Base-by-base conservation (phyloP, 192 early-diverging fungal genomes). In the Haplosporangium gracile region DNA sequence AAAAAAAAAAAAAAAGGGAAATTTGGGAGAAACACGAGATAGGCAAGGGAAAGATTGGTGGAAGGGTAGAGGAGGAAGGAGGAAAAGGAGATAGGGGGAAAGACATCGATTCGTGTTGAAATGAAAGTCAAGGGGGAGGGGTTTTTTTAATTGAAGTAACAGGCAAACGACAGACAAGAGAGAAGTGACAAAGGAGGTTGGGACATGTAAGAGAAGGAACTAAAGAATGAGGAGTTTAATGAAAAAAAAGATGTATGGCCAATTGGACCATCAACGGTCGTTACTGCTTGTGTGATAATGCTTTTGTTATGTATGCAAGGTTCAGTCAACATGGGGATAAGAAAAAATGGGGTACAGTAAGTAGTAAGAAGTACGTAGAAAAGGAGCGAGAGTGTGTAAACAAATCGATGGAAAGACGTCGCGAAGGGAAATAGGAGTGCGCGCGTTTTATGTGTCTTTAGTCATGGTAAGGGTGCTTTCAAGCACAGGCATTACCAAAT, bases 221-320 rank as follows among this genome's bases (percentile, higher is more conserved):
- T 51, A 51, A 49, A 60, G 60, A 32, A 65, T 32, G 60, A 65
- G 9, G 11, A 6, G 29, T 15, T 8, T 32, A 29, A 65, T 32
- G 8, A 7, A 63, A 65, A 10, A 29, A 4, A 4, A 32, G 26
- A 15, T 13, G 7, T 11, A 65, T 32, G 60, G 60, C 11, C 60
- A 32, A 29, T 65, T 65, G 60, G 60, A 65, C 60, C 60, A 65
- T 65, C 60, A 65, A 65, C 60, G 60, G 60, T 65, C 60, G 29
- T 13, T 65, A 5, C 26, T 65, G n/a, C 11, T 65, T 11, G n/a
- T 34, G 55, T 24, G 16, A 18, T 55, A 55, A 18, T 32, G 1
- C 11, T 29, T 32, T 29, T 65, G 26, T 26, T 11, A 63, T 9
- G 7, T 26, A 32, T 29, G 60, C 60, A 65, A 7, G 26, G 57